A percentile compares a stretch with the other conserved stretches of the same genome.
Evolutionary conservation across 2,329 filamentous ascomycete species (phyloP).

Genomic region (Paraphoma chrysanthemicola): DNA sequence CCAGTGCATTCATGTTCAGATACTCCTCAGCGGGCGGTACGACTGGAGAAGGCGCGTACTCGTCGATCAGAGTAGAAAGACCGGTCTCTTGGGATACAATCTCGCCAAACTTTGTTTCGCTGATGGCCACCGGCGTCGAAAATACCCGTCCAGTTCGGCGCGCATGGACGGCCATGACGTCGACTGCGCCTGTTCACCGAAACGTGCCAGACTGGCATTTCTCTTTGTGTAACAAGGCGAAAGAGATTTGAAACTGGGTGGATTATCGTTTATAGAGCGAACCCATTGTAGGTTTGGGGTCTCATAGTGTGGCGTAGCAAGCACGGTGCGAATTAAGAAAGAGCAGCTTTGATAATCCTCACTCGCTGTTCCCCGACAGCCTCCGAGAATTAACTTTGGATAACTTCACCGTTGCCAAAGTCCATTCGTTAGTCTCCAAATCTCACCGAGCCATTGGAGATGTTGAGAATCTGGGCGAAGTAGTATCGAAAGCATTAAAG

Average conservation of each 20-base stretch:
- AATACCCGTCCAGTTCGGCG: slow-evolving; percentile 32
- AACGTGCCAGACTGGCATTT: too few species aligned
- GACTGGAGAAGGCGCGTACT: background rate
- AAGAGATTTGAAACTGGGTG: too few species aligned
- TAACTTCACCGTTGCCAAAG: background rate
- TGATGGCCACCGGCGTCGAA: slow-evolving; percentile 30
- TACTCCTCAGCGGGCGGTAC: slow-evolving; percentile 12
- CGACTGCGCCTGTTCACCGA: background rate
- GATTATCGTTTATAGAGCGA: too few species aligned
- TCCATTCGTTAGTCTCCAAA: background rate
- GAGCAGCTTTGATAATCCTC: background rate
- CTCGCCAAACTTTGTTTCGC: slow-evolving; percentile 18
- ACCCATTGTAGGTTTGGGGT: too few species aligned
- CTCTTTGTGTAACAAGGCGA: too few species aligned
- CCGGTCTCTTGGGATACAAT: slow-evolving; percentile 16
- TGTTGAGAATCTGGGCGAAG: background rate
- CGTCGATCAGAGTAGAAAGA: slow-evolving; percentile 14
- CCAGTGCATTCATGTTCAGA: slow-evolving; percentile 10
- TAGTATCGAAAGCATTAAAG: background rate
- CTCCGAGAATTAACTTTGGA: background rate
- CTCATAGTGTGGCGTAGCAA: too few species aligned
- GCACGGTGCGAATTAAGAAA: too few species aligned
- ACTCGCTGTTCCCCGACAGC: background rate
- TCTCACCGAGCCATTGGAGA: background rate
- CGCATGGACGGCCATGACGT: slow-evolving; percentile 7